These are phyloP conservation scores for Neoboletus magnificus DNA, from an alignment of 768 basidiomycete species.

Conservation along the genomic window DNA sequence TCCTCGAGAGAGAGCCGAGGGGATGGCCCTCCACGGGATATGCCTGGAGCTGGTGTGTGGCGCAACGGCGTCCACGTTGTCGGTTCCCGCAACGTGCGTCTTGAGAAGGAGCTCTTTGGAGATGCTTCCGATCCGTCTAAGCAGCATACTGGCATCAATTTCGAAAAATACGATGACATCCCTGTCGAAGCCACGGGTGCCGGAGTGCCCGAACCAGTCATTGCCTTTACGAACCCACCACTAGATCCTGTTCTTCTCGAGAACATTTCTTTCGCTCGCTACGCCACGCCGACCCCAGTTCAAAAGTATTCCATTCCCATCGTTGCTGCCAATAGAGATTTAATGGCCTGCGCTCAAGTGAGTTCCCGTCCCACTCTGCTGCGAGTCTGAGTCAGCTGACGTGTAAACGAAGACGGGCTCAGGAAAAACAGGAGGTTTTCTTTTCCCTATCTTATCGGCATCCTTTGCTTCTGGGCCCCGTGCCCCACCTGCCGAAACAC, in stretches of 20 bases:
- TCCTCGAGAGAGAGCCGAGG: constrained; percentile 29
- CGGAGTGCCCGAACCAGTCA: constrained; percentile 94
- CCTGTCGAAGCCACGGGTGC: constrained; percentile 98
- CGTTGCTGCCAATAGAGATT: constrained; percentile 82
- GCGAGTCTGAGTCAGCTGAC: constrained; percentile 14
- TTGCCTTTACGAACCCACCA: constrained; percentile 81
- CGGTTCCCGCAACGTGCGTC: constrained; percentile 79
- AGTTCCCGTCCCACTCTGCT: constrained; percentile 20
- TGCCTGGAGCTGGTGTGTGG: constrained; percentile 65
- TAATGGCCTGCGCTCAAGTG: constrained; percentile 95
- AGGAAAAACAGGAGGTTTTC: constrained; percentile 98
- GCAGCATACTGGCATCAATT: constrained; percentile 98
- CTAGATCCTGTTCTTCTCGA: constrained; percentile 92
- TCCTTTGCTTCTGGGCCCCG: constrained; percentile 83
- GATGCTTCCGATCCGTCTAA: constrained; percentile 81
- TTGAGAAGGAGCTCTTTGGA: constrained; percentile 96
- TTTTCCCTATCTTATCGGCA: constrained; percentile 97
- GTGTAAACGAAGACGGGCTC: constrained; percentile 79
- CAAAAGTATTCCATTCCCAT: constrained; percentile 99
- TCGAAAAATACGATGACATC: constrained; percentile 99
- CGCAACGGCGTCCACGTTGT: constrained; percentile 83
- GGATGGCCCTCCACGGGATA: constrained; percentile 46
- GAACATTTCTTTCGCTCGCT: constrained; percentile 91
- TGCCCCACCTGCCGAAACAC: constrained; percentile 55
- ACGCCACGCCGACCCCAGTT: constrained; percentile 94